phyloP scores from a whole-genome alignment of 2,329 filamentous ascomycete genomes.

The Colletotrichum tabaci region DNA sequence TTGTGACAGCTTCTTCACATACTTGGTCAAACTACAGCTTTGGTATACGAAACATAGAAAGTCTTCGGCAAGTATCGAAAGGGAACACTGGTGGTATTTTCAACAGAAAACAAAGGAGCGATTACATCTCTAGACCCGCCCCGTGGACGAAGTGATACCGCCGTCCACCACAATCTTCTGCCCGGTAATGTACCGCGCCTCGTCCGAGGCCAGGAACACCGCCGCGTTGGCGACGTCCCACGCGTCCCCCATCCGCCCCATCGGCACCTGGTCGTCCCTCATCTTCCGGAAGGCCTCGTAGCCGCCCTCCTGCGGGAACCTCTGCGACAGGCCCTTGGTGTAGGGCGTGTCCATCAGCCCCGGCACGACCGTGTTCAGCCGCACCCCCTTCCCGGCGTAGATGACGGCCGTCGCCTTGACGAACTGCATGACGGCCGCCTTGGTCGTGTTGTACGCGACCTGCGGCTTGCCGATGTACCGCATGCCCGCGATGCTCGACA shows the following conservation, averaged over 20 bases:
- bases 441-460: constrained; percentile 67
- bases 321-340: constrained; percentile 54
- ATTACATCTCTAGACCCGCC: not conserved
- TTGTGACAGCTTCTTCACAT: too few relatives aligned
- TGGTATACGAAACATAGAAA: too few relatives aligned
- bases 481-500: constrained; percentile 65
- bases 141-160: constrained; percentile 58
- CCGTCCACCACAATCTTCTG: constrained; percentile 66
- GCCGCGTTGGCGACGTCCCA: constrained; percentile 72
- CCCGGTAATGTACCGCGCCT: constrained; percentile 73
- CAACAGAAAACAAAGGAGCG: not conserved
- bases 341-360: constrained; percentile 71
- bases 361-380: constrained; percentile 69
- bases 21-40: too few relatives aligned
- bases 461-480: constrained; percentile 65
- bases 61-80: too few relatives aligned
- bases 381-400: constrained; percentile 62
- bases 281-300: constrained; percentile 56
- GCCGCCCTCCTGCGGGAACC: constrained; percentile 57
- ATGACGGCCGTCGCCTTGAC: constrained; percentile 65
- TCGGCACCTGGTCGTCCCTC: constrained; percentile 70
- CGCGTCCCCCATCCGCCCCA: constrained; percentile 71
- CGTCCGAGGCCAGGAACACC: constrained; percentile 63
- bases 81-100: not conserved
- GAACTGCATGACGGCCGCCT: constrained; percentile 67